Base-by-base conservation (phyloP, 2,329 filamentous ascomycete genomes). In the Colletotrichum trifolii region DNA sequence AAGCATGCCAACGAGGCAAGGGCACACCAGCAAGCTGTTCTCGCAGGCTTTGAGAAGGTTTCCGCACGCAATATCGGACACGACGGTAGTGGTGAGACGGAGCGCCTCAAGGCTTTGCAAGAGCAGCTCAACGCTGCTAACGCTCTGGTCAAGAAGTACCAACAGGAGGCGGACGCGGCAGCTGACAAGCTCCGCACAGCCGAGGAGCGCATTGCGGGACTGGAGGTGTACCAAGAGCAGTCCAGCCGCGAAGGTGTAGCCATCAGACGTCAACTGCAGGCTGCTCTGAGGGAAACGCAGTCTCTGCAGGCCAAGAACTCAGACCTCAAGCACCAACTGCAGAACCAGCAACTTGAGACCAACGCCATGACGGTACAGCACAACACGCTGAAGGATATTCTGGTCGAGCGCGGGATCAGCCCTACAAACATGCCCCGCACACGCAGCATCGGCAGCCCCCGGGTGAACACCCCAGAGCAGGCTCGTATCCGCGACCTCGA, bases 181-280 rank as follows among this genome's bases (percentile, higher is more conserved):
- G 91, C 93, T 0, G 94, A 97, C 73, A 96, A 94, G 75, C 84
- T 99, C 57, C 91, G 96, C 57, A 91, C 91, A 64, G 96, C 96
- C 4, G 96, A 99, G 78, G 96, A 98, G 80, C 90, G 96, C 46
- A 98, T 99, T 75, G 96, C 96, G 6, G 96, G 96, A 7, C 85
- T 99, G 4, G 96, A 99, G 77, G 93, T 94, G 35, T 98, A 98
- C 76, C 96, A 99, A 78, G 96, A 99, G 75, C 96, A 99, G 78
- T 91, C 94, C 4, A 98, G 94, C 77, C 88, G 96, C 48, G 96
- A 99, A 77, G 94, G 94, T 53, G 89, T 99, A 59, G 88, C 90
- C 40, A 93, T 98, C 69, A 89, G 96, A 59, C 90, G 96, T 74
- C 95, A 98, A 74, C 85, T 99, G 57, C 96, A 98, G 75, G 85